These are phyloP conservation scores for Lachnellula hyalina DNA, from an alignment of 2,329 filamentous ascomycete genomes.

Conservation along the genomic window DNA sequence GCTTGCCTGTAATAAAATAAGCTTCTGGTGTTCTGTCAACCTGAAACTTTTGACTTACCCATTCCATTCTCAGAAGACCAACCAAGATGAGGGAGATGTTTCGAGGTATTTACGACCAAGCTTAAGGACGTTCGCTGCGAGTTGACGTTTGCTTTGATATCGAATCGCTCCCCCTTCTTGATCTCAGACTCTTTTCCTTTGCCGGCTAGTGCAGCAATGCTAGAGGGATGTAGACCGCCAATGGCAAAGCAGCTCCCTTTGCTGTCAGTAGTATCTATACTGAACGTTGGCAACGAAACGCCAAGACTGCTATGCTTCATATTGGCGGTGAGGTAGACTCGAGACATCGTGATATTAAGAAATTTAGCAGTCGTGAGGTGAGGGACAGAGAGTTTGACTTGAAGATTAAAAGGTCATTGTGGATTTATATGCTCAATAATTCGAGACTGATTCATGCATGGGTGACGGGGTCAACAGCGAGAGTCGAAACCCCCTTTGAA, in stretches of 20 bases:
- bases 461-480: too few relatives aligned
- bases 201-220: constrained; percentile 3
- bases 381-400: too few relatives aligned
- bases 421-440: too few relatives aligned
- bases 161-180: constrained; percentile 7
- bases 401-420: too few relatives aligned
- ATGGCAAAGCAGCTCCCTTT: not conserved
- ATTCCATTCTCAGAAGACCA: constrained; percentile 7
- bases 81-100: constrained; percentile 9
- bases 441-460: too few relatives aligned
- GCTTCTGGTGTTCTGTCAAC: not conserved
- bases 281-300: constrained; percentile 2
- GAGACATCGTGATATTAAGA: constrained; percentile 3
- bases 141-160: constrained; percentile 10
- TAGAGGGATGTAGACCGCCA: constrained; percentile 4
- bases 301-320: constrained; percentile 7
- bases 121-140: not conserved
- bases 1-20: not conserved
- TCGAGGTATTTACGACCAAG: constrained; percentile 4
- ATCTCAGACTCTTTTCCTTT: constrained; percentile 1
- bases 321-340: constrained; percentile 3
- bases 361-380: too few relatives aligned
- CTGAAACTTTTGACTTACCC: not conserved
- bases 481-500: too few relatives aligned
- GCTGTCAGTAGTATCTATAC: constrained; percentile 4